These are phyloP conservation scores for Pyricularia grisea DNA, from an alignment of 2,329 filamentous ascomycete genomes.

Conservation along the genomic window DNA sequence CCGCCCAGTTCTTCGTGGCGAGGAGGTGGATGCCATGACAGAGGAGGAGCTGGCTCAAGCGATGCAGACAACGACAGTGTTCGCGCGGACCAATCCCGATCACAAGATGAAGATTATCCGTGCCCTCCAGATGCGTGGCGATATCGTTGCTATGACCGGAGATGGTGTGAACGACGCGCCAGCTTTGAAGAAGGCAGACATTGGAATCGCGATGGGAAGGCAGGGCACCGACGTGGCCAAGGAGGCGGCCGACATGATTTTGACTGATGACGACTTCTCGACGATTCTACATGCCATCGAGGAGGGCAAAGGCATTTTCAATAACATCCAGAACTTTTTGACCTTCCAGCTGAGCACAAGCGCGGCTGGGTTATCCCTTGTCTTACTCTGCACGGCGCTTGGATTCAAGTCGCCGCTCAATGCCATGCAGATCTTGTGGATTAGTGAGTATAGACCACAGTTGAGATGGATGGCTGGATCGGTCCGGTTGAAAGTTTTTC, in stretches of 20 bases:
- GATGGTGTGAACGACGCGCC: slow-evolving; percentile 98
- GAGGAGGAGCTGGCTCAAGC: slow-evolving; percentile 75
- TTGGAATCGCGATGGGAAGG: slow-evolving; percentile 93
- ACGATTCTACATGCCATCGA: slow-evolving; percentile 93
- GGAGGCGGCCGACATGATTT: slow-evolving; percentile 87
- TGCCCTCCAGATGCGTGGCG: slow-evolving; percentile 82
- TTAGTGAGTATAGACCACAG: slow-evolving; percentile 60
- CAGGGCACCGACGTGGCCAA: slow-evolving; percentile 96
- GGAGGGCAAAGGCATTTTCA: slow-evolving; percentile 98
- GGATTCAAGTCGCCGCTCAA: slow-evolving; percentile 95
- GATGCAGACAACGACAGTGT: slow-evolving; percentile 84
- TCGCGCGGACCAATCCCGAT: slow-evolving; percentile 91
- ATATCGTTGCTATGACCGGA: slow-evolving; percentile 98
- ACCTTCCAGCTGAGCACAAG: slow-evolving; percentile 98
- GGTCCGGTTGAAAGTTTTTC: neutral
- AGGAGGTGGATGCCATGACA: slow-evolving; percentile 89
- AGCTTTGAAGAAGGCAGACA: slow-evolving; percentile 92
- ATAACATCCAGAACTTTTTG: slow-evolving; percentile 98
- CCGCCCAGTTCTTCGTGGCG: slow-evolving; percentile 70
- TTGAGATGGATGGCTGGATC: neutral
- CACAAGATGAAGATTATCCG: slow-evolving; percentile 97
- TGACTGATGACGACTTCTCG: slow-evolving; percentile 82
- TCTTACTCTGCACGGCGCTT: slow-evolving; percentile 84
- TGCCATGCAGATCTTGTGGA: slow-evolving; percentile 99
- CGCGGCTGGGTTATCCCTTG: slow-evolving; percentile 82